Evolutionary conservation across 2,329 filamentous ascomycete species (phyloP), one percentile per base, ranked within the genome.

Genomic region (Colletotrichum camelliae): DNA sequence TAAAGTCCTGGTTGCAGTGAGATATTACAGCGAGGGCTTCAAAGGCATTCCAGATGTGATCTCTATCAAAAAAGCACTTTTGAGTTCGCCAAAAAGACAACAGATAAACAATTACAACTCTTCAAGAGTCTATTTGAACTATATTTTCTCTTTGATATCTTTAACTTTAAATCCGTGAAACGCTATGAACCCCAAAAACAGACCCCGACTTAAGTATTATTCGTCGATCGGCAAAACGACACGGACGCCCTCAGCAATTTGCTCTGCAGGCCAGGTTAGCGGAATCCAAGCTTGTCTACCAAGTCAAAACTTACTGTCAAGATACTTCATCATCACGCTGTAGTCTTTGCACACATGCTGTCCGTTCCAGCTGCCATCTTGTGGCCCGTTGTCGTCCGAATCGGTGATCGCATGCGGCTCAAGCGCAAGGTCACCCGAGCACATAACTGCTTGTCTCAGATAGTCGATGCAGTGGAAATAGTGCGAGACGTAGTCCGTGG

Each of bases 391-490:
- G 61, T 86, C 82, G 64, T 84, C 81, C 0, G 84, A 81, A 72
- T 86, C 86, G 4, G 82, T 84, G 3, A 83, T 83, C 74, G 81
- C 81, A 10, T 83, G 81, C 12, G 83, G 82, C 77, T 85, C 84
- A n/a, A 85, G 72, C 7, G 83, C 82, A 64, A 84, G 79, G 72
- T 86, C 84, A 2, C 55, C 72, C 6, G 80, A 81, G 55, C 85
- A 86, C 83, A 86, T 84, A 70, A 85, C 82, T 7, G 83, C 82
- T 73, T 86, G 85, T 9, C 85, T 81, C 74, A 87, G 80, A 67
- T 87, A 86, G 74, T 85, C 84, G 70, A 87, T 83, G 79, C 85
- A 86, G 78, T 87, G 85, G 62, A 84, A 81, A 77, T 84, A 86
- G 76, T 87, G 86, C 12, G 77, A 75, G 72, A 81, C 77, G 61